These are phyloP conservation scores for Anthracocystis panici-leucophaei DNA, from an alignment of 1,284 basidiomycete species.

Conservation along the genomic window DNA sequence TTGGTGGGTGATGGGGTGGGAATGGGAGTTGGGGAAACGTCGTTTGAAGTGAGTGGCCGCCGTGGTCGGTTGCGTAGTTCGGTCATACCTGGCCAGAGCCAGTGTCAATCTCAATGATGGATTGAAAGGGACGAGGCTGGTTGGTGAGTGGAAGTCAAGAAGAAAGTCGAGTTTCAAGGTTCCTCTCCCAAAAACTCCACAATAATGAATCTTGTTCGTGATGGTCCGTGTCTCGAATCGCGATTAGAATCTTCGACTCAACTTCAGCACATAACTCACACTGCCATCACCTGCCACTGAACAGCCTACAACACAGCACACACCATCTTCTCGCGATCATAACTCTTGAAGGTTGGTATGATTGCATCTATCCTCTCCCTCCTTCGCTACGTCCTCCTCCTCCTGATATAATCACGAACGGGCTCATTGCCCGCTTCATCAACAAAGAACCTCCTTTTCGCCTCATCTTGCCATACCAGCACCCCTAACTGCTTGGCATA, in stretches of 20 bases:
- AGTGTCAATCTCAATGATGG: background rate
- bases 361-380: background rate
- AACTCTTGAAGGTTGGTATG: background rate
- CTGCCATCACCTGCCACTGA: too few relatives aligned
- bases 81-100: background rate
- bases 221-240: too few relatives aligned
- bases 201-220: too few relatives aligned
- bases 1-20: background rate
- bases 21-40: background rate
- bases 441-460: slow-evolving; percentile 84
- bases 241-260: too few relatives aligned
- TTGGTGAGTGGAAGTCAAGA: background rate
- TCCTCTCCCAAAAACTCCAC: too few relatives aligned
- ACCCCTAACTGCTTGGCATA: slow-evolving; percentile 86
- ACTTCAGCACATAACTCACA: too few relatives aligned
- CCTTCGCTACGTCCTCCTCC: slow-evolving; percentile 28
- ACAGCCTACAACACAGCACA: too few relatives aligned
- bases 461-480: slow-evolving; percentile 80
- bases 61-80: slow-evolving; percentile 8
- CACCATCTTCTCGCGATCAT: background rate
- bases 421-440: slow-evolving; percentile 76
- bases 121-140: background rate
- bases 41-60: background rate
- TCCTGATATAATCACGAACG: slow-evolving; percentile 59
- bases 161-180: background rate